phyloP scores from a whole-genome alignment of 106 monocot species.

The Alisma plantagoaquatica region DNA sequence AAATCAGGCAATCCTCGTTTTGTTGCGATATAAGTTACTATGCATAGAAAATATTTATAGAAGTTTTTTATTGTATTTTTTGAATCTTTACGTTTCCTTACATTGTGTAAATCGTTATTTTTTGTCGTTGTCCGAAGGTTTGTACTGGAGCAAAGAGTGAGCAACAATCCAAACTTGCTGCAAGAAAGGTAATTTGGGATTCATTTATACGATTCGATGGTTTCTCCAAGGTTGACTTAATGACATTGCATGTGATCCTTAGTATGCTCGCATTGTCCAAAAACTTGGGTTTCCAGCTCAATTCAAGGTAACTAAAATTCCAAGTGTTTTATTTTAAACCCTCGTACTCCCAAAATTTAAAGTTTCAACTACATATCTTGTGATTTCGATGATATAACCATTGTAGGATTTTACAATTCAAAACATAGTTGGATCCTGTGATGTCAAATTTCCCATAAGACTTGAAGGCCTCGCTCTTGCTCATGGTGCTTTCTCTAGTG shows the following conservation, averaged over 20 bases:
- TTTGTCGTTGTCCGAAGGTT: too few species aligned
- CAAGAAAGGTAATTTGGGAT: slow-evolving; percentile 68
- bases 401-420: slow-evolving; percentile 92
- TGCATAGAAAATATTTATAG: too few species aligned
- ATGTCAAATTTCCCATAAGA: slow-evolving; percentile 95
- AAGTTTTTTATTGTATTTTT: too few species aligned
- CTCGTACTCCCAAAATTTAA: neutral
- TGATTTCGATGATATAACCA: neutral
- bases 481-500: slow-evolving; percentile 95
- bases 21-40: too few species aligned
- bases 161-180: slow-evolving; percentile 93
- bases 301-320: slow-evolving; percentile 51
- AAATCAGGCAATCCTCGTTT: too few species aligned
- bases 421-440: slow-evolving; percentile 96
- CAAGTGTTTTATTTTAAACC: too few species aligned
- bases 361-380: neutral
- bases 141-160: slow-evolving; percentile 98
- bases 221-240: too few species aligned
- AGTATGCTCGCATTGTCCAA: slow-evolving; percentile 96
- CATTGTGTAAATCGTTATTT: too few species aligned
- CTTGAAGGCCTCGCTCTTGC: slow-evolving; percentile 88
- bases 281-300: slow-evolving; percentile 92
- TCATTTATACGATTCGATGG: too few species aligned
- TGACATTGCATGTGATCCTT: slow-evolving; percentile 18
- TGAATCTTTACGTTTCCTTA: too few species aligned